Conservation (phyloP, 2,329 filamentous ascomycete species). For the Talaromyces pinophilus region DNA sequence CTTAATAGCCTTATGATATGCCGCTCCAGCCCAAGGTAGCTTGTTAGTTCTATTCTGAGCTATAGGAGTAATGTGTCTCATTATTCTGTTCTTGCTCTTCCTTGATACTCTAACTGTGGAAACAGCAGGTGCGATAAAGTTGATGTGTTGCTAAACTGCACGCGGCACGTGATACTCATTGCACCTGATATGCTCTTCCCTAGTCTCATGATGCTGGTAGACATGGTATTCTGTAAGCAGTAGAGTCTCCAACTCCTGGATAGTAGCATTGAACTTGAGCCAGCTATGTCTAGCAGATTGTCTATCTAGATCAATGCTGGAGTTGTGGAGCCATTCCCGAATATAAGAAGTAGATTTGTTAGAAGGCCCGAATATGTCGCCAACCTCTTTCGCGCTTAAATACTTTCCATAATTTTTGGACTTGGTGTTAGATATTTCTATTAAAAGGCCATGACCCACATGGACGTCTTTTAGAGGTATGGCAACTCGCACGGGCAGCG, state of each 20-base stretch:
- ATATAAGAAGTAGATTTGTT: too few species aligned
- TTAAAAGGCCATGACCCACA: too few species aligned
- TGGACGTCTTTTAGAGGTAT: too few species aligned
- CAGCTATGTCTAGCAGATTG: slow-evolving; percentile 7
- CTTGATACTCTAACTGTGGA: slow-evolving; percentile 1
- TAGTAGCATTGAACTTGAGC: slow-evolving; percentile 18
- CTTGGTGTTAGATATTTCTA: too few species aligned
- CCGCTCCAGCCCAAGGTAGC: neutral
- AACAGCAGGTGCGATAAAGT: slow-evolving; percentile 18
- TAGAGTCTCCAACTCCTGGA: slow-evolving; percentile 18
- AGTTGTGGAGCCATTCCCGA: too few species aligned
- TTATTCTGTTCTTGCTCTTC: slow-evolving; percentile 2
- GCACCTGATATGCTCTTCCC: slow-evolving; percentile 10
- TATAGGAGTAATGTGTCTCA: neutral
- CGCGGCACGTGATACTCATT: slow-evolving; percentile 16
- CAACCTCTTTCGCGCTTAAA: too few species aligned
- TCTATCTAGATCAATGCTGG: slow-evolving; percentile 1
- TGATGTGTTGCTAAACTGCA: slow-evolving; percentile 8
- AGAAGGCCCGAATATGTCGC: too few species aligned
- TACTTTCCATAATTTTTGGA: too few species aligned
- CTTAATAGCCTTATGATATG: slow-evolving; percentile 5
- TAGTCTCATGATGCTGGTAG: slow-evolving; percentile 10
- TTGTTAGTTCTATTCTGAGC: neutral
- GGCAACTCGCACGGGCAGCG: too few species aligned
- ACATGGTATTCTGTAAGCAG: slow-evolving; percentile 16